Evolutionary conservation across 768 basidiomycete genomes (phyloP).

Genomic region (Calocybe gangraenosa): DNA sequence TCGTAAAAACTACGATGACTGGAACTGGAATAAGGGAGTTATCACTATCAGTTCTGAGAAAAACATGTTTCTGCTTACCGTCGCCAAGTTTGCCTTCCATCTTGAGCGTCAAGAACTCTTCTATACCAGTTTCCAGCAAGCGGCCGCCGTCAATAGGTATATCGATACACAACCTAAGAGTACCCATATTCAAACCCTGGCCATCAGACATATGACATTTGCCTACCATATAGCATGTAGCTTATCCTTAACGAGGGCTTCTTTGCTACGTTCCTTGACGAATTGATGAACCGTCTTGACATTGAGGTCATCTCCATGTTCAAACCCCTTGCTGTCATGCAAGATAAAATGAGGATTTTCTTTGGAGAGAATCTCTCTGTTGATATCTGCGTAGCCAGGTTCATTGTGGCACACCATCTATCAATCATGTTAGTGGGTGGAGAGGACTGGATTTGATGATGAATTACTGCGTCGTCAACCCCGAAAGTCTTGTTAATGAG

Average conservation of each 20-base stretch:
- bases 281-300: conserved; percentile 21
- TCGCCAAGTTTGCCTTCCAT: background rate
- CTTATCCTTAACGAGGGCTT: conserved; percentile 19
- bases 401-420: conserved; percentile 19
- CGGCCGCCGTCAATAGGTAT: conserved; percentile 22
- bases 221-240: conserved; percentile 27
- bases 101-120: conserved; percentile 18
- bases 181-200: no score
- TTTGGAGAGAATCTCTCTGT: conserved; percentile 21
- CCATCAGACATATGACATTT: background rate
- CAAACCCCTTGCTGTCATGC: conserved; percentile 28
- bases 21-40: conserved; percentile 23
- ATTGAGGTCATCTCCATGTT: conserved; percentile 21
- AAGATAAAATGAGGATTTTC: conserved; percentile 25
- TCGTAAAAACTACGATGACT: conserved; percentile 28
- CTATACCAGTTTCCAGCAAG: conserved; percentile 22
- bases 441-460: background rate
- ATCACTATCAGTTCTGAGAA: no score
- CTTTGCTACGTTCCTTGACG: conserved; percentile 15
- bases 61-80: background rate
- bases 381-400: conserved; percentile 21
- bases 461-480: conserved; percentile 19
- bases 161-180: conserved; percentile 25
- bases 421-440: background rate
- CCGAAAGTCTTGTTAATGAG: conserved; percentile 25